phyloP scores from a whole-genome alignment of 345 rosid species.

The Brassica nigra region DNA sequence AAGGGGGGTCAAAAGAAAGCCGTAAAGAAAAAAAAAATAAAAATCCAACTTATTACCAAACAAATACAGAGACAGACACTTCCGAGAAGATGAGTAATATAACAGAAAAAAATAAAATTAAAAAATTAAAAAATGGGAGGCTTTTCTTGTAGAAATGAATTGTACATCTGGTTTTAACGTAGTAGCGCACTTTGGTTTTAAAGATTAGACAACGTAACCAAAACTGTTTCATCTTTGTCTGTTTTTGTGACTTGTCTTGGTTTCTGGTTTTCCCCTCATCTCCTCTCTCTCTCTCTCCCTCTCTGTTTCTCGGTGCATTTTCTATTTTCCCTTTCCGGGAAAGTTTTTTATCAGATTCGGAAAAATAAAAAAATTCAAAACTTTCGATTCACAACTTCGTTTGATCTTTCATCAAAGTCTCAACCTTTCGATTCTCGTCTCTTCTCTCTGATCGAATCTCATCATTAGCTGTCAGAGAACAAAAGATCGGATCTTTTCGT shows the following conservation, averaged over 20 bases:
- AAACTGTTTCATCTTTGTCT: constrained; percentile 37
- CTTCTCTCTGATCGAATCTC: neutral
- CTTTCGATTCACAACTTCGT: constrained; percentile 24
- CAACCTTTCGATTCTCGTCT: constrained; percentile 14
- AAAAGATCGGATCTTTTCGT: neutral
- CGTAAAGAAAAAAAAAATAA: constrained; percentile 24
- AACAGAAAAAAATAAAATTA: neutral
- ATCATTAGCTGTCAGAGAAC: too few species aligned
- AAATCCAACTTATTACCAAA: constrained; percentile 30
- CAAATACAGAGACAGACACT: constrained; percentile 26
- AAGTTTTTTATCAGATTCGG: constrained; percentile 36
- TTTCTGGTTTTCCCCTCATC: neutral
- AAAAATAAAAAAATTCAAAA: neutral
- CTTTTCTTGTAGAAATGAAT: constrained; percentile 29
- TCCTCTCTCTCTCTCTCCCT: neutral
- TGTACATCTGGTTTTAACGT: constrained; percentile 28
- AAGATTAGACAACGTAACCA: constrained; percentile 32
- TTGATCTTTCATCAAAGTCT: constrained; percentile 8
- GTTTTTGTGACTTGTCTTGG: constrained; percentile 20
- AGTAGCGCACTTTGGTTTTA: constrained; percentile 31
- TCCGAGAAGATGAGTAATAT: constrained; percentile 2
- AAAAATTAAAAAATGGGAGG: neutral
- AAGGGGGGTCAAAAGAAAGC: constrained; percentile 40
- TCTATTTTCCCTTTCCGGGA: constrained; percentile 32
- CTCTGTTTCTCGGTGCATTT: constrained; percentile 22